Conservation (phyloP, 768 basidiomycete genomes). For the Calocybe indica region DNA sequence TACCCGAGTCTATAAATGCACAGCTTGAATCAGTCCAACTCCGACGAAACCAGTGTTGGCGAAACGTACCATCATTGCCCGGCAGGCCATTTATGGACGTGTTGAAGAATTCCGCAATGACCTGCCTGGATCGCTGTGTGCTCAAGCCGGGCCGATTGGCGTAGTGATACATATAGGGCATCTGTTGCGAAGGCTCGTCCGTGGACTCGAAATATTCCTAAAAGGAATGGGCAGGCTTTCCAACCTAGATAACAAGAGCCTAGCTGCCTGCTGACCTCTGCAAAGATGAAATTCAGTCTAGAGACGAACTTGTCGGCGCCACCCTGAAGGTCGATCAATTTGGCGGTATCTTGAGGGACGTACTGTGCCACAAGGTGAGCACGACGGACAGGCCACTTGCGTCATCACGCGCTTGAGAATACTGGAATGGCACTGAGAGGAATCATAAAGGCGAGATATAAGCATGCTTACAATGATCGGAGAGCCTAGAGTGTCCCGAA, state of each 20-base stretch:
- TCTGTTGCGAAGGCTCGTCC: constrained; percentile 62
- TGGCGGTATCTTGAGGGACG: constrained; percentile 60
- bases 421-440: constrained; percentile 16
- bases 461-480: constrained; percentile 44
- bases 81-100: constrained; percentile 51
- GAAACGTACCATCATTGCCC: constrained; percentile 54
- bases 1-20: constrained; percentile 16
- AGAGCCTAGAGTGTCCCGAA: constrained; percentile 35
- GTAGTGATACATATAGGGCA: constrained; percentile 69
- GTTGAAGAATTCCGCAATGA: constrained; percentile 53
- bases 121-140: constrained; percentile 48
- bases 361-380: constrained; percentile 29
- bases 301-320: constrained; percentile 47
- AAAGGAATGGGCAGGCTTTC: background rate
- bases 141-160: constrained; percentile 54
- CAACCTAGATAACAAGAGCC: background rate
- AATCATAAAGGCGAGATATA: background rate
- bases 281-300: constrained; percentile 53
- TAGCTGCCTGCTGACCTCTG: constrained; percentile 28
- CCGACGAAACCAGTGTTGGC: constrained; percentile 6
- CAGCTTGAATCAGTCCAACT: constrained; percentile 12
- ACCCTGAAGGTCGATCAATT: constrained; percentile 56
- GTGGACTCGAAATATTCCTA: constrained; percentile 58
- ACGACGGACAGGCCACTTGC: background rate
- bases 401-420: constrained; percentile 42